These are phyloP conservation scores for Alliaria petiolata DNA, from an alignment of 345 rosid species.

Conservation along the genomic window DNA sequence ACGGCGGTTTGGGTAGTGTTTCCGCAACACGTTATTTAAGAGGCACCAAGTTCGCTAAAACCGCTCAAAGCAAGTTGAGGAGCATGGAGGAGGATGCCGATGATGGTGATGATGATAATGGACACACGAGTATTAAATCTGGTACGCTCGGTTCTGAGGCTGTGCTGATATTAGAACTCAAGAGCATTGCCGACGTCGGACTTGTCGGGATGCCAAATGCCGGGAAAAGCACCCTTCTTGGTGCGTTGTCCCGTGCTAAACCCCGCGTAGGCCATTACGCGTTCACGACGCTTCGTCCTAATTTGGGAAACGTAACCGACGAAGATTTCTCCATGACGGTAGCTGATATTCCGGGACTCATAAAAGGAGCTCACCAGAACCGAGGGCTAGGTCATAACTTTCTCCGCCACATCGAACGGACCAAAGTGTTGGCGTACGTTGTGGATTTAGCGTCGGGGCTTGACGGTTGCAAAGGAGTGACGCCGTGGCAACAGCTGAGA, in stretches of 20 bases:
- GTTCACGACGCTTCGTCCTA: constrained; percentile 87
- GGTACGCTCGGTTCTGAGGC: constrained; percentile 72
- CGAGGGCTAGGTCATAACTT: constrained; percentile 91
- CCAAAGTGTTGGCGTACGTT: constrained; percentile 87
- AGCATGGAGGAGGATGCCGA: constrained; percentile 11
- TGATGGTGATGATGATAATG: constrained; percentile 32
- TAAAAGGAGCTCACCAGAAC: constrained; percentile 83
- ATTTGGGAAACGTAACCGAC: constrained; percentile 73
- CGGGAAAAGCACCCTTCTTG: constrained; percentile 91
- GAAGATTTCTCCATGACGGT: constrained; percentile 81
- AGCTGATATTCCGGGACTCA: constrained; percentile 94
- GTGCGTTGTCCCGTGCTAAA: constrained; percentile 79
- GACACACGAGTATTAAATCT: constrained; percentile 34
- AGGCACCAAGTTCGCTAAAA: constrained; percentile 35
- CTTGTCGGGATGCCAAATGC: constrained; percentile 97
- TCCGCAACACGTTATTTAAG: constrained; percentile 39
- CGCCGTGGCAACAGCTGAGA: constrained; percentile 82
- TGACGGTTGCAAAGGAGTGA: constrained; percentile 63
- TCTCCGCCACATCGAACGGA: constrained; percentile 88
- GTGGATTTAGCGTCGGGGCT: constrained; percentile 78
- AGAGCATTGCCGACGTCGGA: constrained; percentile 97
- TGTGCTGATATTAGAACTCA: constrained; percentile 66
- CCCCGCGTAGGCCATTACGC: constrained; percentile 83
- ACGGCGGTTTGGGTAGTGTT: constrained; percentile 79
- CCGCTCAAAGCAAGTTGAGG: constrained; percentile 1